A percentile compares a stretch with the other conserved stretches of the same genome.
These are phyloP conservation scores for Rubroboletus satanas DNA, from an alignment of 768 basidiomycete genomes.

Conservation along the genomic window DNA sequence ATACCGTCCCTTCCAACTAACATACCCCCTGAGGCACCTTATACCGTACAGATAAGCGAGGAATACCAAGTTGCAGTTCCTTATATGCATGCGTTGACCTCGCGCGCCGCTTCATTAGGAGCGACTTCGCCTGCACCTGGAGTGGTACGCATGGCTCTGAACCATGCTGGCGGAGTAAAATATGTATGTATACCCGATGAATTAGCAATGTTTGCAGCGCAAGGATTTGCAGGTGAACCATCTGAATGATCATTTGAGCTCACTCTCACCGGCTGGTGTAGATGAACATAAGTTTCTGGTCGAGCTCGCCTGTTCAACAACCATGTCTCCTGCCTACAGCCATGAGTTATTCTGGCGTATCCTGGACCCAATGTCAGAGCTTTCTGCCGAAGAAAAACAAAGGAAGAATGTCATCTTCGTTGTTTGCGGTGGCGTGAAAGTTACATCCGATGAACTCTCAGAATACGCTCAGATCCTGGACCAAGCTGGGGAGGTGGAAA, in stretches of 20 bases:
- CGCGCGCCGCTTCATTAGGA: conserved; percentile 67
- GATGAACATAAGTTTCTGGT: conserved; percentile 75
- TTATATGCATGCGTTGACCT: conserved; percentile 53
- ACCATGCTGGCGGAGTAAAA: conserved; percentile 51
- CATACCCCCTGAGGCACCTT: conserved; percentile 27
- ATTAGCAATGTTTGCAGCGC: conserved; percentile 59
- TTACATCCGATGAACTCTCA: conserved; percentile 49
- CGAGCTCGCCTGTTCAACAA: conserved; percentile 71
- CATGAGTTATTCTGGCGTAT: conserved; percentile 47
- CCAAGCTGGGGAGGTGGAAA: conserved; percentile 29
- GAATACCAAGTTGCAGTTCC: conserved; percentile 51
- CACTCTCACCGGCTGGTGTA: conserved; percentile 21
- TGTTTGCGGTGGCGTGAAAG: conserved; percentile 53
- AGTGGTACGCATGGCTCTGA: conserved; percentile 62
- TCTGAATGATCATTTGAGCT: background rate
- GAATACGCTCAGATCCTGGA: conserved; percentile 45
- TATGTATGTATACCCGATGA: conserved; percentile 66
- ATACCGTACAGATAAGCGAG: conserved; percentile 41
- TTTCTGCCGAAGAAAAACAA: conserved; percentile 23
- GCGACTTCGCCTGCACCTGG: conserved; percentile 61
- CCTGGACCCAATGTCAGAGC: conserved; percentile 20
- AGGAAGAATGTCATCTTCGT: conserved; percentile 17
- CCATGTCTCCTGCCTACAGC: conserved; percentile 64
- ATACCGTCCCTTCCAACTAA: conserved; percentile 33
- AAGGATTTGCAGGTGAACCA: conserved; percentile 53